phyloP scores from a whole-genome alignment of 164 flowering plant genomes.

The Magnolia officinalis region DNA sequence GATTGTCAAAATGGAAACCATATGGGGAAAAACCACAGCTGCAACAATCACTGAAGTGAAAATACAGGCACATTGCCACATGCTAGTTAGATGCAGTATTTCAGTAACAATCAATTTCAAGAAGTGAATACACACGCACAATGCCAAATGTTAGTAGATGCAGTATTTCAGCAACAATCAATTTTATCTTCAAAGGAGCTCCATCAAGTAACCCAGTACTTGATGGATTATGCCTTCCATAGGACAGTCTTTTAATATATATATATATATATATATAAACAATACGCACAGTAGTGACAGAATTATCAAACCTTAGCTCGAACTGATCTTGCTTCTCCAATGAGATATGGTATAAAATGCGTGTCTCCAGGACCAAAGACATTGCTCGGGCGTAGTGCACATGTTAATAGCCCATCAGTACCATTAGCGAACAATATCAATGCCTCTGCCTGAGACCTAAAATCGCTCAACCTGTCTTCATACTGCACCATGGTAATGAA shows the following conservation, averaged over 20 bases:
- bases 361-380: slow-evolving; percentile 86
- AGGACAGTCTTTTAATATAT: background rate
- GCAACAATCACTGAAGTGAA: background rate
- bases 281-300: background rate
- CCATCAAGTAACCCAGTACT: background rate
- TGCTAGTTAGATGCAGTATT: no score
- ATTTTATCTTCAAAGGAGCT: background rate
- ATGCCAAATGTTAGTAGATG: background rate
- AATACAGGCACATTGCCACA: no score
- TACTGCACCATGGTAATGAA: slow-evolving; percentile 38
- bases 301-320: slow-evolving; percentile 58
- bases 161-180: background rate
- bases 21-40: background rate
- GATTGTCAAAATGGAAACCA: background rate
- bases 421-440: slow-evolving; percentile 59
- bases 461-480: slow-evolving; percentile 47
- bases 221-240: background rate
- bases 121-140: background rate
- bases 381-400: slow-evolving; percentile 82
- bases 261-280: background rate
- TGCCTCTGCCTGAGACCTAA: slow-evolving; percentile 86
- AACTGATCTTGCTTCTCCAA: slow-evolving; percentile 52
- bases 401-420: slow-evolving; percentile 69
- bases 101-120: background rate
- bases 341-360: slow-evolving; percentile 46